Evolutionary conservation across 352 stramenopile genomes (phyloP), one percentile per base, ranked within the genome.

Genomic region (Pythium oligandrum): DNA sequence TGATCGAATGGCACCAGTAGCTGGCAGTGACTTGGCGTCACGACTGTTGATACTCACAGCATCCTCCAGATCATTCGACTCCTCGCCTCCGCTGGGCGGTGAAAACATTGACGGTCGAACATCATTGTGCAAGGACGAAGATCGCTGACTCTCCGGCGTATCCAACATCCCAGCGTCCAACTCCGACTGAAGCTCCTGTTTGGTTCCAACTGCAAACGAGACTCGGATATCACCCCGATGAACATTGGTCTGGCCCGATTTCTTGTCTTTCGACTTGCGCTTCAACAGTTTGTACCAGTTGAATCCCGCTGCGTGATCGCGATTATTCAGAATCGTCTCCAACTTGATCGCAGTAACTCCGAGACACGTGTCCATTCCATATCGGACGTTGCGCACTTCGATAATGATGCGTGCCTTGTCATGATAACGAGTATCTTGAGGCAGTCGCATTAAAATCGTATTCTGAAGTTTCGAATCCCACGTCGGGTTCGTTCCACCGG

Each of bases 281-380:
- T 95, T 95, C 1, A 93, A 59, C 6, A 95, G 43, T 40, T 91
- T 92, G 59, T 95, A 93, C 81, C 81, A 93, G 56, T 92, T 90
- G 57, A 95, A 95, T 7, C 76, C 75, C 61, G 76, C 83, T 34
- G 81, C 78, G 26, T 84, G 78, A 40, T 84, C 85, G 9, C 70
- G 73, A 59, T 88, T 79, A 51, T 85, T 85, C 39, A 90, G 63
- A 55, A 93, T 89, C 11, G 72, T 93, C 31, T 88, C 78, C 11
- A 92, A 57, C 55, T 90, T 90, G 17, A 93, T 78, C 12, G 85
- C 81, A 4, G 78, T 88, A 12, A 95, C 80, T 45, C 85, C 85
- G 1, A 95, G 72, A 51, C 80, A 93, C 33, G 81, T 89, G 55
- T 95, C 83, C 52, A 93, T 84, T 39, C 85, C 85, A 37, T 91